Base-by-base conservation (phyloP, 306 rosid species). In the Pueraria montana region DNA sequence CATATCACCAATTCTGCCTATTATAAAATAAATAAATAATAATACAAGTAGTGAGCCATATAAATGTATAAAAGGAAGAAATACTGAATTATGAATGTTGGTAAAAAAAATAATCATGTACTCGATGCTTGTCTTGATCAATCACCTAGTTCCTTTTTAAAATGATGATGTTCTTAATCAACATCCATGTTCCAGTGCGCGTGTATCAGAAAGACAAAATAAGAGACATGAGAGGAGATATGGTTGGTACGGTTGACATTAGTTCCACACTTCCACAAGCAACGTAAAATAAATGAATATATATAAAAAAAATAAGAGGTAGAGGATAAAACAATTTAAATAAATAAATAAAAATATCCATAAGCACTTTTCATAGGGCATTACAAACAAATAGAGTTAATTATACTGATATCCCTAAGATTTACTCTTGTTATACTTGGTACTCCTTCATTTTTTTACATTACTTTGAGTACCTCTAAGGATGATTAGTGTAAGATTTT, bases 261-360 rank as follows among this genome's bases (percentile, higher is more conserved):
- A 16, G 59, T 70, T 70, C 21, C 52, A 74, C 67, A 74, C 7
- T 27, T 62, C 45, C 45, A 30, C 45, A 32, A 32, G 50, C 67
- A 74, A 74, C 34, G 0, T 24, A 24, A 46, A 1, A 55, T 69
- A 34, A 12, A 13, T 36, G 2, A 36, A 38, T 21, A 36, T 52
- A 32, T 32, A 27, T 13, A 62, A 4, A 72, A 21, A 9, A 36
- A 11, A 20, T 6, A 68, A 68, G 34, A 40, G 20, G 13, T 43
- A 43, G 3, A 43, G 21, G 40, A 69, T 23, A 69, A 69, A 13
- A 8, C 6, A 69, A 43, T 6, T 12, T 67, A 36, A 66, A 18
- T 20, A 18, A 68, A 56, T n/a, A 49, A 49, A 49, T 7, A n/a
- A n/a, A 20, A 42, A 11, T 42, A 69, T 69, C 36, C 18, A 43